These are phyloP conservation scores for Chytriomyces confervae DNA, from an alignment of 192 early-diverging fungal genomes.

Conservation along the genomic window DNA sequence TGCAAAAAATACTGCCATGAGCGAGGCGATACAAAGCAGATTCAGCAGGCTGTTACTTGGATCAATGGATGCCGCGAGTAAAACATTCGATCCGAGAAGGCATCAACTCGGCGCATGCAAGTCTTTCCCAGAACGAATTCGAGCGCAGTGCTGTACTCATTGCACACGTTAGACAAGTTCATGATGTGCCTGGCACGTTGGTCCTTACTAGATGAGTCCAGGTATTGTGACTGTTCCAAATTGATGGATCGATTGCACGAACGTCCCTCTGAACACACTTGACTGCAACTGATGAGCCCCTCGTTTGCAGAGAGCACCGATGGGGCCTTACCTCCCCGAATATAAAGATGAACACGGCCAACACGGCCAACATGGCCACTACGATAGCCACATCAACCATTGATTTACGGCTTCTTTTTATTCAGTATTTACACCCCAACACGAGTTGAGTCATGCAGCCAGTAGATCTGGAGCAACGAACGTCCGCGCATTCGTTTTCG, in stretches of 20 bases:
- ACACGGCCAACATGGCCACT: neutral
- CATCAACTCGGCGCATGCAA: constrained; percentile 12
- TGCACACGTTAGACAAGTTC: neutral
- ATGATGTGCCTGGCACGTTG: neutral
- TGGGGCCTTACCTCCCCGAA: constrained; percentile 16
- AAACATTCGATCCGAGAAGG: constrained; percentile 7
- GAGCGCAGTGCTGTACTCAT: constrained; percentile 1
- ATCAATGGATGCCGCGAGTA: constrained; percentile 41
- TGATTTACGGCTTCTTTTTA: no score
- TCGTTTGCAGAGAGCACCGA: constrained; percentile 38
- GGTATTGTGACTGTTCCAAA: constrained; percentile 41
- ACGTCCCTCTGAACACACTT: constrained; percentile 40
- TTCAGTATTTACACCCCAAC: no score
- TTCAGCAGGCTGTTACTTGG: constrained; percentile 30
- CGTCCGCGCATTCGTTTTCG: no score
- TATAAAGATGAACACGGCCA: constrained; percentile 22
- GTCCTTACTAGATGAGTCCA: constrained; percentile 31
- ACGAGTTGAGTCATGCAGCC: no score
- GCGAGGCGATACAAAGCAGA: constrained; percentile 9
- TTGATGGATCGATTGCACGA: constrained; percentile 29
- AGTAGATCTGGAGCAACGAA: no score
- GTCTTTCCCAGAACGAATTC: constrained; percentile 15
- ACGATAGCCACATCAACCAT: neutral
- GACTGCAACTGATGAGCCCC: constrained; percentile 22
- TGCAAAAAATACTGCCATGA: constrained; percentile 23